These are phyloP conservation scores for Diaporthe batatas DNA, from an alignment of 2,329 filamentous ascomycete species.

Conservation along the genomic window DNA sequence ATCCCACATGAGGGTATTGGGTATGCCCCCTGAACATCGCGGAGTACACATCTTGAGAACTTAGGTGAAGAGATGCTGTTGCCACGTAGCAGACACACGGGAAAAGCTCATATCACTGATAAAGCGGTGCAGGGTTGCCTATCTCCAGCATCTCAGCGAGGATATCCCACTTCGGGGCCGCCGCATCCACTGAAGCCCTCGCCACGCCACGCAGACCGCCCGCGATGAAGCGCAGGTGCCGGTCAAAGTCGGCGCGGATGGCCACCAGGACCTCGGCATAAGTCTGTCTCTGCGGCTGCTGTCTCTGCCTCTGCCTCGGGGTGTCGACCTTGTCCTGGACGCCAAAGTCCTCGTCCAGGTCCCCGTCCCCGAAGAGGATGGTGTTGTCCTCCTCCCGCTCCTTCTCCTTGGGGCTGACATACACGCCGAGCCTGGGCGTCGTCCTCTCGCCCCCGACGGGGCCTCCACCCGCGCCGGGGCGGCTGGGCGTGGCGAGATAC, in stretches of 20 bases:
- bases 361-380: conserved; percentile 45
- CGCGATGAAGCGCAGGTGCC: conserved; percentile 76
- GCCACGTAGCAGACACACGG: background rate
- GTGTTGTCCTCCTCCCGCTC: conserved; percentile 46
- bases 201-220: conserved; percentile 81
- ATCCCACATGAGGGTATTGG: background rate
- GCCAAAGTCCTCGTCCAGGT: conserved; percentile 55
- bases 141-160: conserved; percentile 83
- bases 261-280: conserved; percentile 67
- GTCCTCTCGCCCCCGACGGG: conserved; percentile 43
- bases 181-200: conserved; percentile 75
- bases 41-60: background rate
- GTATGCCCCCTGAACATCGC: background rate
- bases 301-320: conserved; percentile 11
- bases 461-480: conserved; percentile 43
- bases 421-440: conserved; percentile 35
- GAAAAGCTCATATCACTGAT: background rate
- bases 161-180: conserved; percentile 78
- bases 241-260: conserved; percentile 74
- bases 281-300: conserved; percentile 49
- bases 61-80: background rate
- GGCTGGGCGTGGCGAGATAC: conserved; percentile 28
- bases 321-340: conserved; percentile 46
- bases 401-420: conserved; percentile 49
- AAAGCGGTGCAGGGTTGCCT: conserved; percentile 47